Conservation (phyloP, 2,329 filamentous ascomycete genomes). For the Beauveria sp. region DNA sequence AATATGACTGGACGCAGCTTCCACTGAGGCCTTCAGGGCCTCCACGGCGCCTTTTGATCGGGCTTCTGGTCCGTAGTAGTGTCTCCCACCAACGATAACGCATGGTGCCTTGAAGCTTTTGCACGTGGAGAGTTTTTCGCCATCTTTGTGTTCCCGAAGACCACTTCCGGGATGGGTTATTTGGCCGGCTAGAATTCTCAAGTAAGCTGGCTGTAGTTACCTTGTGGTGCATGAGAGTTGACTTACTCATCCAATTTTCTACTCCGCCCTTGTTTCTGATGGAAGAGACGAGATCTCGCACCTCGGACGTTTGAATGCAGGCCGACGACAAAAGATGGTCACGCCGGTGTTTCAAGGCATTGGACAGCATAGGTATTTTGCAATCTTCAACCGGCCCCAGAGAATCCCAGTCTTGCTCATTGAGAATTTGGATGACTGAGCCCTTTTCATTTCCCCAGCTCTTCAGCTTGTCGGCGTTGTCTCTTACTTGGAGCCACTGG, state of each 20-base stretch:
- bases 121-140: neutral
- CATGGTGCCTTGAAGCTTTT: neutral
- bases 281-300: constrained; percentile 22
- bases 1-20: constrained; percentile 17
- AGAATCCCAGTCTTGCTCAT: constrained; percentile 19
- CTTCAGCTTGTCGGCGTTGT: constrained; percentile 25
- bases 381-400: constrained; percentile 25
- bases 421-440: constrained; percentile 22
- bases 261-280: constrained; percentile 18
- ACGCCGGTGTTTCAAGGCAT: constrained; percentile 27
- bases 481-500: constrained; percentile 24
- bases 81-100: constrained; percentile 11
- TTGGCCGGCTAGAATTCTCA: constrained; percentile 22
- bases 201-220: neutral
- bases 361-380: constrained; percentile 22
- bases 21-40: constrained; percentile 21
- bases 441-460: constrained; percentile 22
- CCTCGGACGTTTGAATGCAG: constrained; percentile 10
- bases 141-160: constrained; percentile 16
- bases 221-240: neutral
- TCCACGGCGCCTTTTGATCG: constrained; percentile 14
- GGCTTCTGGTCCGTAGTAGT: neutral
- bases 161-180: constrained; percentile 20
- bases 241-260: constrained; percentile 32
- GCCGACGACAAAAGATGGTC: constrained; percentile 18